Percentiles rank a stretch among this genome's conserved stretches.
Conservation (phyloP, 805 yeast species). For the Wickerhamomyces mucosus region DNA sequence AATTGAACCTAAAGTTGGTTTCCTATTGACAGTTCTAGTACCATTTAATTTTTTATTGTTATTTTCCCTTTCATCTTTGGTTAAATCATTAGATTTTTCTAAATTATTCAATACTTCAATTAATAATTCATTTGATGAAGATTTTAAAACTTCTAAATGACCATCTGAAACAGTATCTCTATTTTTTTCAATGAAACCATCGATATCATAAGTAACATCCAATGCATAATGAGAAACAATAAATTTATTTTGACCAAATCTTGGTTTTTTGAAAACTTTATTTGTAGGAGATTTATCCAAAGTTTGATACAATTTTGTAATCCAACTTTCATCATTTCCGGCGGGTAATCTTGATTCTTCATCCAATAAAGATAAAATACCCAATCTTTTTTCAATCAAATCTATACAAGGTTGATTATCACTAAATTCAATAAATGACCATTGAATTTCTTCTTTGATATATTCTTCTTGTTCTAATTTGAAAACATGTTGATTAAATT, state of each 20-base stretch:
- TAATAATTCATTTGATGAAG: conserved; percentile 58
- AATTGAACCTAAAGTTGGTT: conserved; percentile 92
- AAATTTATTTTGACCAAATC: conserved; percentile 88
- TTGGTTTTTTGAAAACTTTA: conserved; percentile 79
- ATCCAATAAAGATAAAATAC: conserved; percentile 80
- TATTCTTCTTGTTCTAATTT: conserved; percentile 96
- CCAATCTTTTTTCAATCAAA: conserved; percentile 81
- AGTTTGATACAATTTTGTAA: conserved; percentile 79
- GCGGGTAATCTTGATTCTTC: conserved; percentile 94
- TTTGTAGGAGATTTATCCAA: conserved; percentile 71
- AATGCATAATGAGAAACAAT: conserved; percentile 90
- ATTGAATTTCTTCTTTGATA: conserved; percentile 82
- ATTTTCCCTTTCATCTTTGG: conserved; percentile 22
- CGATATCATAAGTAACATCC: conserved; percentile 85
- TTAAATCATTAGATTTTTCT: conserved; percentile 36
- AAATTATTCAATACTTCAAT: conserved; percentile 53
- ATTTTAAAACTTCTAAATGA: conserved; percentile 74
- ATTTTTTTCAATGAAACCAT: conserved; percentile 93
- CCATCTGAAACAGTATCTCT: conserved; percentile 98
- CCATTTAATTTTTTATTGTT: conserved; percentile 27
- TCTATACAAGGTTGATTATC: conserved; percentile 97
- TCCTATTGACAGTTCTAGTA: conserved; percentile 44
- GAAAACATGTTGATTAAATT: conserved; percentile 94
- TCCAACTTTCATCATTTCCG: conserved; percentile 89
- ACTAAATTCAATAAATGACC: conserved; percentile 93